Evolutionary conservation across 2,329 filamentous ascomycete species (phyloP), one percentile per base, ranked within the genome.

Genomic region (Botrytis porri): DNA sequence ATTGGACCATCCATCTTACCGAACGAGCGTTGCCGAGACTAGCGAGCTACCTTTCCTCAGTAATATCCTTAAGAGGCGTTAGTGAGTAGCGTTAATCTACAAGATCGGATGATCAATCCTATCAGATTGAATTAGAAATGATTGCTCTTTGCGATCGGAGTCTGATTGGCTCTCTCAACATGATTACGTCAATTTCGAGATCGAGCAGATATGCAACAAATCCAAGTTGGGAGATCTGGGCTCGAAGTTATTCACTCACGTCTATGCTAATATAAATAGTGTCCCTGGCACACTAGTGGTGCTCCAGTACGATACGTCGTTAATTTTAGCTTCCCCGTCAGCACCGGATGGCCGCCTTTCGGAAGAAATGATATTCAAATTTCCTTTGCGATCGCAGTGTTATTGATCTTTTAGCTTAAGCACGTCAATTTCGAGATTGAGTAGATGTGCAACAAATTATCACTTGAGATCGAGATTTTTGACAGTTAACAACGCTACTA

Each of bases 121-220:
- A 3, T 29, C 6, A 3, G 1, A 39, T 7, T 16, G 3, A 16
- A 61, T 8, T 5, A 14, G 3, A 1, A 8, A 16, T 4, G 6
- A 4, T 7, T 16, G 3, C n/a, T 2, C n/a, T 64, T 64, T 43
- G 61, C 39, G 39, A n/a, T 64, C 18, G 18, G 9, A 45, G 32
- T 45, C 1, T 29, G 8, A 32, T 32, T 64, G 39, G 61, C 14
- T 43, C 9, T 7, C 1, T 25, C 9, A 29, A 22, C 0, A 45
- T 64, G 10, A 32, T 14, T 41, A 64, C 18, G 61, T 45, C 61
- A 64, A 64, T 2, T 45, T 45, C 18, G 10, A n/a, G 8, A 39
- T 61, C 12, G 1, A 4, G 2, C 2, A 60, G 32, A 60, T 60
- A 25, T 37, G 32, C 57, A 37, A 60, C 57, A 37, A 25, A 9